Conservation (phyloP, 768 basidiomycete genomes). For the Boletus insuetus region DNA sequence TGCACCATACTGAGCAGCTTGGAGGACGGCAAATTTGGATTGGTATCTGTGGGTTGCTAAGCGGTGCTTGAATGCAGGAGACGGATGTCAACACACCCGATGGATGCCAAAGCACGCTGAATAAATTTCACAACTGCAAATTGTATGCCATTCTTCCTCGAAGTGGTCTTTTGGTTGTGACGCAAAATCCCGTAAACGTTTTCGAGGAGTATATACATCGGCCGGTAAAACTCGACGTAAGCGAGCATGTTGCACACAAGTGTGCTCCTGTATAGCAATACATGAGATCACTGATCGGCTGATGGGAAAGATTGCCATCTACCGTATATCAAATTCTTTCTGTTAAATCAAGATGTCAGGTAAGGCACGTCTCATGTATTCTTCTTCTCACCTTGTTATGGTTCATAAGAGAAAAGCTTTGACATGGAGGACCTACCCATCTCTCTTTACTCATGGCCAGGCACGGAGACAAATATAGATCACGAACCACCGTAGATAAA, state of each 20-base stretch:
- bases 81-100: constrained; percentile 51
- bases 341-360: constrained; percentile 22
- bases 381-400: constrained; percentile 47
- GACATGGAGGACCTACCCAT: constrained; percentile 67
- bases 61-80: background rate
- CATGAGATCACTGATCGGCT: background rate
- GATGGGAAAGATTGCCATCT: background rate
- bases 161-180: constrained; percentile 45
- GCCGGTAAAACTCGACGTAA: constrained; percentile 63
- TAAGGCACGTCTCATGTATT: background rate
- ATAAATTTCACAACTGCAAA: constrained; percentile 69
- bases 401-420: constrained; percentile 67
- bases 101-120: constrained; percentile 50
- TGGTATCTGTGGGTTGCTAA: constrained; percentile 46
- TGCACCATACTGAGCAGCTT: constrained; percentile 70
- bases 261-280: constrained; percentile 43
- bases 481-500: constrained; percentile 70
- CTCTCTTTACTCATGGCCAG: background rate
- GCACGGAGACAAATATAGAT: background rate
- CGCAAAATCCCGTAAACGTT: constrained; percentile 65
- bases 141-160: constrained; percentile 39
- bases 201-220: constrained; percentile 65
- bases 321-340: constrained; percentile 64
- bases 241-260: constrained; percentile 70
- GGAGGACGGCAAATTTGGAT: constrained; percentile 58